phyloP scores from a whole-genome alignment of 176 grass and related monocot genomes.

The Bromus sterilis region DNA sequence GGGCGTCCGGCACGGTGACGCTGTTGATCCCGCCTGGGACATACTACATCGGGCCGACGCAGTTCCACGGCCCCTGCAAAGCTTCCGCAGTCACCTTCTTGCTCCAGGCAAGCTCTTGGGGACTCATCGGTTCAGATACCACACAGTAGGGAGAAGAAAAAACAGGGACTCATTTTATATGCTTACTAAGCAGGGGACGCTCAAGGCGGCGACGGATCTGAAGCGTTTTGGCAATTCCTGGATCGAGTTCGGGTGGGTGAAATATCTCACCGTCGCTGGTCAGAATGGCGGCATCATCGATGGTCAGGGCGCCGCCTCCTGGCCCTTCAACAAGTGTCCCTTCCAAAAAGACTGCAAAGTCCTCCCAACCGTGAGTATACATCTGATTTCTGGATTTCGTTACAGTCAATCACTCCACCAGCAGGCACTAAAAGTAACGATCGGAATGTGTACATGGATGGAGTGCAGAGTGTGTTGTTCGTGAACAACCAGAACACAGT shows the following conservation, averaged over 20 bases:
- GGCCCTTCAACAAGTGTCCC: slow-evolving; percentile 64
- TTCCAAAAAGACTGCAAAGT: slow-evolving; percentile 54
- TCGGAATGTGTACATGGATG: neutral
- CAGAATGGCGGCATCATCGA: slow-evolving; percentile 31
- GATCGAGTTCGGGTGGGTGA: slow-evolving; percentile 52
- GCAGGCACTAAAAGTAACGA: neutral
- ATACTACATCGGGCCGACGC: slow-evolving; percentile 29
- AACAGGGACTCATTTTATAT: neutral
- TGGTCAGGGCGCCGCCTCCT: slow-evolving; percentile 61
- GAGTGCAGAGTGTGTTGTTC: slow-evolving; percentile 32
- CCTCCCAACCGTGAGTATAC: slow-evolving; percentile 48
- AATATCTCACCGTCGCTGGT: slow-evolving; percentile 35
- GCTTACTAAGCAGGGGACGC: slow-evolving; percentile 29
- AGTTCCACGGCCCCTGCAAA: slow-evolving; percentile 52
- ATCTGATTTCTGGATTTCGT: no score
- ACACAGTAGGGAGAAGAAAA: neutral
- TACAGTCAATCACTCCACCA: neutral
- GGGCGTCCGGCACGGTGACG: slow-evolving; percentile 24
- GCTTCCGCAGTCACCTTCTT: slow-evolving; percentile 32
- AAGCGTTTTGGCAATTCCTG: slow-evolving; percentile 46
- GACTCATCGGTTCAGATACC: neutral
- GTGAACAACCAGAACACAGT: slow-evolving; percentile 42
- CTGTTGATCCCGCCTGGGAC: slow-evolving; percentile 8
- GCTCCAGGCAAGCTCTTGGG: slow-evolving; percentile 30
- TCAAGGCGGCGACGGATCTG: slow-evolving; percentile 49